phyloP scores from a whole-genome alignment of 257 asterid species.

The Leonotis leonurus region DNA sequence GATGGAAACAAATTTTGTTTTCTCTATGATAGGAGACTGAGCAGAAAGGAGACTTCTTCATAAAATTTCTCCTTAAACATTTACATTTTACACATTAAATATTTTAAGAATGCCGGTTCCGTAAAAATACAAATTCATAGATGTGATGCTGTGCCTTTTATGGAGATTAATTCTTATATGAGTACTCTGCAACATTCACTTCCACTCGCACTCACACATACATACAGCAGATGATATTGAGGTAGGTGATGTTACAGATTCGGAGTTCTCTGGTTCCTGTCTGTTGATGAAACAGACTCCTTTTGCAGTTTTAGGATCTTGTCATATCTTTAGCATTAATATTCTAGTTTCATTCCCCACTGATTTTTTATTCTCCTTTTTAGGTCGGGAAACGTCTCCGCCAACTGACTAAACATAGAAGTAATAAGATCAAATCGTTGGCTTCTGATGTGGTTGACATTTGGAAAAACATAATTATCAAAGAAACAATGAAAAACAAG shows the following conservation, averaged over 20 bases:
- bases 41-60: no score
- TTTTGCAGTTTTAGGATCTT: no score
- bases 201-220: neutral
- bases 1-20: neutral
- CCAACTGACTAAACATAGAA: constrained; percentile 79
- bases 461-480: constrained; percentile 70
- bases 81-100: no score
- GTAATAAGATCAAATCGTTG: constrained; percentile 58
- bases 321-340: no score
- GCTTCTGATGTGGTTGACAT: constrained; percentile 77
- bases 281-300: no score
- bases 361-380: no score
- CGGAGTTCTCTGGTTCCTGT: neutral
- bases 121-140: no score
- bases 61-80: no score
- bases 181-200: neutral
- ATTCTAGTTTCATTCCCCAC: no score
- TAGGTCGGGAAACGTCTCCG: constrained; percentile 92
- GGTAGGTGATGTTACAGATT: no score
- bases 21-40: no score
- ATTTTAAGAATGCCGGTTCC: no score
- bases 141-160: neutral
- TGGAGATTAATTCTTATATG: neutral
- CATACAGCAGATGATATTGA: neutral
- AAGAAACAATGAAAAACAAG: constrained; percentile 60